A percentile compares a stretch with the other conserved stretches of the same genome.
phyloP scores from a whole-genome alignment of 148 eudicot species.

The Rhododendron molle region DNA sequence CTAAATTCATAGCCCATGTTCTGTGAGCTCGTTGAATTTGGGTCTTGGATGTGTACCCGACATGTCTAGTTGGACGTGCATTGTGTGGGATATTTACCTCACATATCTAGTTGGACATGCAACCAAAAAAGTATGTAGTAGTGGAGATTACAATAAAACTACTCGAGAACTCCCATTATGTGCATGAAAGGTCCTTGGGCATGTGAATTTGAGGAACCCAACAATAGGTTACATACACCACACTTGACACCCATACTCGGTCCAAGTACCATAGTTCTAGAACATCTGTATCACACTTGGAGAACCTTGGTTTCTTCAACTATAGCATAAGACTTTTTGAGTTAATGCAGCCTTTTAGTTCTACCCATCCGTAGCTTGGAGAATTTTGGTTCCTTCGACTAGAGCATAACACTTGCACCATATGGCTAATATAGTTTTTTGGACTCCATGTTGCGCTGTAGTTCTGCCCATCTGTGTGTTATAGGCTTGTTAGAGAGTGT shows the following conservation, averaged over 20 bases:
- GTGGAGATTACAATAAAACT: not conserved
- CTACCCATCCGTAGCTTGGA: not conserved
- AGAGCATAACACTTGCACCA: conserved; percentile 1
- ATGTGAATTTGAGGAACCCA: not conserved
- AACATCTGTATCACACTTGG: not conserved
- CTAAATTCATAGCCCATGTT: not conserved
- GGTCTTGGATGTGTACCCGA: not conserved
- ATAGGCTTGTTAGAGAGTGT: not conserved
- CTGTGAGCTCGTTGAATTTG: not conserved
- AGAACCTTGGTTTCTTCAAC: not conserved
- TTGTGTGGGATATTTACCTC: not conserved
- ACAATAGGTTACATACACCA: not conserved
- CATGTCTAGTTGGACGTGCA: not conserved
- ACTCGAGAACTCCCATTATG: not conserved
- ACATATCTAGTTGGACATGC: not conserved
- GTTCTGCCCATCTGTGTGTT: not conserved
- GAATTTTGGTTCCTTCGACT: not conserved
- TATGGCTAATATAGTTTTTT: not conserved
- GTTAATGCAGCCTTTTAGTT: not conserved
- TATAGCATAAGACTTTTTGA: not conserved
- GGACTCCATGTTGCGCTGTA: not conserved
- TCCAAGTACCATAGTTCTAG: not conserved
- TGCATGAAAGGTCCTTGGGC: not conserved
- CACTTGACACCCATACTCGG: not conserved
- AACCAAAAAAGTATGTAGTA: not conserved